Evolutionary conservation across 176 grass and related monocot genomes (phyloP).

Genomic region (Bothriochloa decipiens): DNA sequence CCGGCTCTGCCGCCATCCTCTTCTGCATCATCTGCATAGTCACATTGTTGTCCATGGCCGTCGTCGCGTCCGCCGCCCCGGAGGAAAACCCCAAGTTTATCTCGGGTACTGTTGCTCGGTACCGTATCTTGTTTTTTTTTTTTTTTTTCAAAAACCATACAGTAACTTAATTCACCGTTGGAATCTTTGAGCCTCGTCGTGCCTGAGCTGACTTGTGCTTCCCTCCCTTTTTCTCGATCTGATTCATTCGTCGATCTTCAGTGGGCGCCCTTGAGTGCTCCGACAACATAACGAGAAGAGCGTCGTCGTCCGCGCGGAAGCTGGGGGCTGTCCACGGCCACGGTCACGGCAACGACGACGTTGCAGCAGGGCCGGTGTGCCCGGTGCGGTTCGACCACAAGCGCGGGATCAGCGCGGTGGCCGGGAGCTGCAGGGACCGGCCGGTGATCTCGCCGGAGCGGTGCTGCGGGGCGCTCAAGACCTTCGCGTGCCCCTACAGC

Average conservation of each 20-base stretch:
- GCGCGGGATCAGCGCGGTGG: neutral
- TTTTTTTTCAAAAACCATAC: no score
- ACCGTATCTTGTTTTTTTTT: neutral
- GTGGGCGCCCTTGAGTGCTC: slow-evolving; percentile 15
- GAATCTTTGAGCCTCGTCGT: neutral
- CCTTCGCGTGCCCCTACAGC: slow-evolving; percentile 33
- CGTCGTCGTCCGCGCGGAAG: neutral
- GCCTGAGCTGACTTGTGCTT: neutral
- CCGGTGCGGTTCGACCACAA: slow-evolving; percentile 21
- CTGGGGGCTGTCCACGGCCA: neutral
- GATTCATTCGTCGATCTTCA: neutral
- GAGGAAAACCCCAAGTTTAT: neutral
- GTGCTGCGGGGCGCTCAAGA: slow-evolving; percentile 37
- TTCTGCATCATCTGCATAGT: neutral
- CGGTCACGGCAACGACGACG: neutral
- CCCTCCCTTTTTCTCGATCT: neutral
- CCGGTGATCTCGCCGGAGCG: neutral
- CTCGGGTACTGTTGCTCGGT: neutral
- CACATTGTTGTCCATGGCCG: neutral
- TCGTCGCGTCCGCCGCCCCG: neutral
- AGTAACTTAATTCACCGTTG: no score
- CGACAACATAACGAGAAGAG: neutral
- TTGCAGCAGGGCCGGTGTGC: neutral
- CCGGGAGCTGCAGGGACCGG: neutral
- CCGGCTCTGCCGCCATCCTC: neutral